Base-by-base conservation (phyloP, 768 basidiomycete species). In the Mycena indigotica region DNA sequence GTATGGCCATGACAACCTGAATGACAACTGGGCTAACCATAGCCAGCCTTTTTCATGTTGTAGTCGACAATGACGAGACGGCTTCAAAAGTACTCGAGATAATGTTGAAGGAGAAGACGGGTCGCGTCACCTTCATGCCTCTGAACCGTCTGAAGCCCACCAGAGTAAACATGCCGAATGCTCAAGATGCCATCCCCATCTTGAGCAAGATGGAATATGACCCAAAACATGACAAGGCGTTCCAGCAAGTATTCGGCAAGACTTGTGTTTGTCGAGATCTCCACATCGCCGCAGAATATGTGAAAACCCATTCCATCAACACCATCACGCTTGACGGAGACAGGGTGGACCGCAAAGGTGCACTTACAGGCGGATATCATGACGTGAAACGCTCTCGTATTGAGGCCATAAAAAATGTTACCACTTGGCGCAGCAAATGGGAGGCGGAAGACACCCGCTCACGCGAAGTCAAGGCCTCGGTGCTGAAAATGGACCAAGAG, bases 311-410 rank as follows among this genome's bases (percentile, higher is more conserved):
- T 69, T 88, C 88, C 1, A 89, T 98, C 69, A 98, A 96, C 73
- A 95, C 94, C 21, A 98, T 98, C 72, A 99, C 97, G 1, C 83
- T 97, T 35, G 95, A 96, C 64, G 97, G 97, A 49, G 97, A 99
- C 78, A 94, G 93, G 68, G 95, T 96, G 52, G 97, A 99, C 70
- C 84, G 95, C 51, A 98, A 96, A 70, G 97, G 97, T 60, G 87
- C 95, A 2, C 74, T 99, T 48, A 98, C 95, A 0, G 97, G 97
- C 55, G 97, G 97, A 0, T 99, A 91, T 73, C 91, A 98, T 70
- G 97, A 98, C 70, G 80, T 94, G 24, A 85, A 92, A 12, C 81
- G 92, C 45, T 95, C 93, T 8, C 85, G 97, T 15, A 86, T 98
- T 53, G 95, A 98, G 65, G 90, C 84, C 0, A 88, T 96, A 70